Evolutionary conservation across 2,329 filamentous ascomycete species (phyloP), one percentile per base, ranked within the genome.

Genomic region (Stachybotrys elegans): DNA sequence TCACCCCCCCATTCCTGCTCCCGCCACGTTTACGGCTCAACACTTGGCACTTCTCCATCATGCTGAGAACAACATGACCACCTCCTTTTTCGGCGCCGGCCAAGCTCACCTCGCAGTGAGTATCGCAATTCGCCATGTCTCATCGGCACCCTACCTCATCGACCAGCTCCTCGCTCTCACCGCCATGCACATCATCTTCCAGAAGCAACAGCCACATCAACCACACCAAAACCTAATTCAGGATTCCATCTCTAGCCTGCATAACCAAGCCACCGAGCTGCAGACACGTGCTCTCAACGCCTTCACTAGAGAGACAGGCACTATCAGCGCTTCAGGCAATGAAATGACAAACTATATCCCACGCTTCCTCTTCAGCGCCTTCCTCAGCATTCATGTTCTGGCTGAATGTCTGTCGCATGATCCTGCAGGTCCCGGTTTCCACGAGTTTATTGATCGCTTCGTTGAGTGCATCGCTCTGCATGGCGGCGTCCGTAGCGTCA

Each of bases 301-400:
- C 44, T 71, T 66, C 50, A 70, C 62, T 37, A 57, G 51, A 22
- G 54, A 63, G 48, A 48, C 54, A 11, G 37, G 22, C 17, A 13
- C 22, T 11, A 40, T 51, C 43, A 27, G 47, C 14, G 9, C 56
- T 5, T 39, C 47, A 5, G 43, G 51, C 4, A 57, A 62, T 17
- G 57, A 62, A 8, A 53, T 45, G 9, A 47, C 38, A 39, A 46
- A 48, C 25, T 65, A 60, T 31, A 53, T 71, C 17, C 63, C 68
- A 2, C 60, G 68, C 13, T 70, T 73, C 43, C 54, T 74, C n/a
- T 75, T 74, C 53, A 66, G 70, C 5, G 57, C 61, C 16, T 46
- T 67, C 5, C 52, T 74, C 1, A 69, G 71, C 32, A 60, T 75
- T 6, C 72, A 77, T 42, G 64, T 69, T 31, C 62, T 79, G 4